These are phyloP conservation scores for Citrus australasica DNA, from an alignment of 345 rosid genomes.

Conservation along the genomic window DNA sequence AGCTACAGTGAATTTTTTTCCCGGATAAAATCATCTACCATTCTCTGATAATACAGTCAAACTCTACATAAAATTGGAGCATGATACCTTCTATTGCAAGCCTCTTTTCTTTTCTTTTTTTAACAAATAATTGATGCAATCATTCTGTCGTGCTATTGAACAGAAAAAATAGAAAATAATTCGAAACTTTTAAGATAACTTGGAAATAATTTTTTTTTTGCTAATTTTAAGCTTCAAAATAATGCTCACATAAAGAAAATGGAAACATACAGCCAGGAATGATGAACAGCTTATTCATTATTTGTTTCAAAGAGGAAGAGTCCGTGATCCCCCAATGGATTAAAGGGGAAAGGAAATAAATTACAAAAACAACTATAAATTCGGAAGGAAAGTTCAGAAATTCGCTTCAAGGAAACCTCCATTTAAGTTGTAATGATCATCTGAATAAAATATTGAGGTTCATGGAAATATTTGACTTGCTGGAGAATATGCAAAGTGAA, in stretches of 20 bases:
- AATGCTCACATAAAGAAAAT: background rate
- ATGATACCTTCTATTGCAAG: background rate
- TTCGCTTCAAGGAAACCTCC: background rate
- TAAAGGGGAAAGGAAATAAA: background rate
- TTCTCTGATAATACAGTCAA: background rate
- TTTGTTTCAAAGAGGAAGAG: background rate
- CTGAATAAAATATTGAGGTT: background rate
- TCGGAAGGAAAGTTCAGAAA: background rate
- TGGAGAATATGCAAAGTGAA: background rate
- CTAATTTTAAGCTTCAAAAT: too few relatives aligned
- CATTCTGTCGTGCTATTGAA: too few relatives aligned
- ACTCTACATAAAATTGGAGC: background rate
- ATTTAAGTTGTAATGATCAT: background rate
- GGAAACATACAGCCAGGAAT: background rate
- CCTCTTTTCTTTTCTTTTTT: too few relatives aligned
- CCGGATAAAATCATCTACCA: background rate
- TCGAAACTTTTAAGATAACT: too few relatives aligned
- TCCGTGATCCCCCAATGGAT: background rate
- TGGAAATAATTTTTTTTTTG: too few relatives aligned
- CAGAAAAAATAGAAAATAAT: too few relatives aligned
- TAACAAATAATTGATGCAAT: too few relatives aligned
- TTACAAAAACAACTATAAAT: conserved; percentile 9
- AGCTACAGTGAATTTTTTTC: background rate
- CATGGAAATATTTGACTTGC: background rate
- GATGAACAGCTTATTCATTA: background rate